phyloP scores from a whole-genome alignment of 129 eudicot species.

The Escallonia herrerae region DNA sequence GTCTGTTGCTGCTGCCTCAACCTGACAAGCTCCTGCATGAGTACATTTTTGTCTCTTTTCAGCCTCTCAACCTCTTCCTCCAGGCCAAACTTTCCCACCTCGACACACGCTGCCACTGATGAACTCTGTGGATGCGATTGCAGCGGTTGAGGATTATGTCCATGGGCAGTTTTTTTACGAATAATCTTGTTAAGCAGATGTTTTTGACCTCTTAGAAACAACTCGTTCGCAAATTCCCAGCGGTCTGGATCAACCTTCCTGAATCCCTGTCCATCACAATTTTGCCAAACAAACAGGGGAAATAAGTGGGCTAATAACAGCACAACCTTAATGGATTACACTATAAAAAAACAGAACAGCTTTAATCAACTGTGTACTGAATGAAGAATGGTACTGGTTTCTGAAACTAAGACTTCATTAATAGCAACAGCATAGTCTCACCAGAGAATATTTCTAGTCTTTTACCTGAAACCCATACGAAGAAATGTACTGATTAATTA shows the following conservation, averaged over 20 bases:
- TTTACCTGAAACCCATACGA: no score
- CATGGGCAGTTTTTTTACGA: slow-evolving; percentile 63
- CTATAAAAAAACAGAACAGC: no score
- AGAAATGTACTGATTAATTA: no score
- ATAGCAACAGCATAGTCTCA: no score
- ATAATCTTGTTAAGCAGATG: slow-evolving; percentile 60
- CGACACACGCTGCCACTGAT: slow-evolving; percentile 67
- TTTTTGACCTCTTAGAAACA: slow-evolving; percentile 74
- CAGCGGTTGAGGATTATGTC: slow-evolving; percentile 48
- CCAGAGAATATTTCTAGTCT: no score
- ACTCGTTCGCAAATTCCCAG: slow-evolving; percentile 94
- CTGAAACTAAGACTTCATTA: no score
- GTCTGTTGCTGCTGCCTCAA: slow-evolving; percentile 80
- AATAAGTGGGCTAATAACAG: no score
- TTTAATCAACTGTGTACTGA: no score
- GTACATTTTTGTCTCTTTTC: slow-evolving; percentile 75
- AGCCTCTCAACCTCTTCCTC: slow-evolving; percentile 89
- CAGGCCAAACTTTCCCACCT: slow-evolving; percentile 85
- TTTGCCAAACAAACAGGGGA: no score
- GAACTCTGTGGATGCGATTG: slow-evolving; percentile 45
- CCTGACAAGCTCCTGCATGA: slow-evolving; percentile 82
- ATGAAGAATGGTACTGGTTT: no score
- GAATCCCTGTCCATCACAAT: slow-evolving; percentile 51
- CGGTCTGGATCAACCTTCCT: slow-evolving; percentile 88
- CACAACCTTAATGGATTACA: no score